phyloP scores from a whole-genome alignment of 192 early-diverging fungal genomes.

The Jimgerdemannia flammicorona region DNA sequence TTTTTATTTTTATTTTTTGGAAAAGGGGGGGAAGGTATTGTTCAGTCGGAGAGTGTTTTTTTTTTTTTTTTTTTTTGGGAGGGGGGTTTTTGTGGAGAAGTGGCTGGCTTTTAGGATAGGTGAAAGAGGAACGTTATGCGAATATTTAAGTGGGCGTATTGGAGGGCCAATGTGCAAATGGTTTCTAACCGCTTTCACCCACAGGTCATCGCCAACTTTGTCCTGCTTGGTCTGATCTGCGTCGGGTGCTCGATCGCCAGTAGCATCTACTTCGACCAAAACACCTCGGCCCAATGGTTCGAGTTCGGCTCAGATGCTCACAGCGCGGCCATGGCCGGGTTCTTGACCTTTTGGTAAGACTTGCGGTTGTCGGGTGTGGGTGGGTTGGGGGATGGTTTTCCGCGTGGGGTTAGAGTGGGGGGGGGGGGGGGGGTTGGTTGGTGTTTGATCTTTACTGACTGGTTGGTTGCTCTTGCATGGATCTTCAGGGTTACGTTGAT shows the following conservation, averaged over 20 bases:
- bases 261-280: constrained; percentile 56
- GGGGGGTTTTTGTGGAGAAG: no score
- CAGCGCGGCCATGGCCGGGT: constrained; percentile 53
- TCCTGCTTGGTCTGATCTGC: constrained; percentile 70
- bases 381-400: background rate
- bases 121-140: no score
- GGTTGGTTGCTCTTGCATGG: background rate
- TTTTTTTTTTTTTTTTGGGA: no score
- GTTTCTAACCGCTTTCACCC: constrained; percentile 3
- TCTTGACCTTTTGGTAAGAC: constrained; percentile 68
- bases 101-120: no score
- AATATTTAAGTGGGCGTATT: no score
- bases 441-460: constrained; percentile 14
- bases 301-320: constrained; percentile 45
- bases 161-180: no score
- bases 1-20: no score
- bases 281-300: constrained; percentile 47
- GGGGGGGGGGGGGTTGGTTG: no score
- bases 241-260: constrained; percentile 63
- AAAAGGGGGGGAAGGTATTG: no score
- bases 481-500: constrained; percentile 74
- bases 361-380: background rate
- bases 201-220: constrained; percentile 77
- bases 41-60: no score
- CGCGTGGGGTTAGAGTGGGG: no score